These are phyloP conservation scores for Wallemia mellicola DNA, from an alignment of 1,284 basidiomycete genomes.

Conservation along the genomic window DNA sequence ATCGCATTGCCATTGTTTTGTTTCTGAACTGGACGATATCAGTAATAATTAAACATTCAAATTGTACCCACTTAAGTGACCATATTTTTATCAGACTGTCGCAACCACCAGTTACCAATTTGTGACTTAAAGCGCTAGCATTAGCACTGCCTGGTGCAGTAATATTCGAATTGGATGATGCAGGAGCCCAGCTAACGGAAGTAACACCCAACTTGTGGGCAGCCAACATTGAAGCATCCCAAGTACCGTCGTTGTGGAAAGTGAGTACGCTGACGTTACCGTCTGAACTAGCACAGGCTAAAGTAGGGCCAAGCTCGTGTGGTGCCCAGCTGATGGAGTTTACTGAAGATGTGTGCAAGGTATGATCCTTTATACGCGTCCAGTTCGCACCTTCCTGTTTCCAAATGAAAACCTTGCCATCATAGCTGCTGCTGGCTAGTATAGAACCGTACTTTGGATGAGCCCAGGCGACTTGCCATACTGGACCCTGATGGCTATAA, in stretches of 20 bases:
- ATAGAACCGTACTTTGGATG: conserved; percentile 91
- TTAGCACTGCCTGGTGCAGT: too few relatives aligned
- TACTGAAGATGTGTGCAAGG: conserved; percentile 57
- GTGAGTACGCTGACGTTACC: conserved; percentile 88
- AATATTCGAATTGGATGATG: conserved; percentile 16
- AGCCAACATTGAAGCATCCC: conserved; percentile 79
- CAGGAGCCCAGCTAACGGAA: conserved; percentile 90
- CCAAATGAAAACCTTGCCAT: conserved; percentile 96
- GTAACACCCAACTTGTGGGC: conserved; percentile 92
- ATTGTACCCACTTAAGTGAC: conserved; percentile 26
- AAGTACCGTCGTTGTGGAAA: conserved; percentile 94
- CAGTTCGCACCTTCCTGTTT: conserved; percentile 44
- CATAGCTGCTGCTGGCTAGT: conserved; percentile 87
- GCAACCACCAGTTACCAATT: conserved; percentile 82
- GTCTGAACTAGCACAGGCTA: conserved; percentile 93
- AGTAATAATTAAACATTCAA: conserved; percentile 13
- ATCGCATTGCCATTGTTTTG: conserved; percentile 53
- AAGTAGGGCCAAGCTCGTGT: conserved; percentile 80
- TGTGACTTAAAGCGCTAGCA: conserved; percentile 29
- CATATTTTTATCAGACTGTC: conserved; percentile 90
- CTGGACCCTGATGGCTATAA: conserved; percentile 60
- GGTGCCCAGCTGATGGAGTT: conserved; percentile 97
- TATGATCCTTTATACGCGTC: conserved; percentile 90
- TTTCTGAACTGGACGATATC: conserved; percentile 3
- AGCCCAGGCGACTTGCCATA: conserved; percentile 98